A percentile compares a stretch with the other conserved stretches of the same genome.
phyloP scores from a whole-genome alignment of 306 rosid species.

The Inga oerstediana region DNA sequence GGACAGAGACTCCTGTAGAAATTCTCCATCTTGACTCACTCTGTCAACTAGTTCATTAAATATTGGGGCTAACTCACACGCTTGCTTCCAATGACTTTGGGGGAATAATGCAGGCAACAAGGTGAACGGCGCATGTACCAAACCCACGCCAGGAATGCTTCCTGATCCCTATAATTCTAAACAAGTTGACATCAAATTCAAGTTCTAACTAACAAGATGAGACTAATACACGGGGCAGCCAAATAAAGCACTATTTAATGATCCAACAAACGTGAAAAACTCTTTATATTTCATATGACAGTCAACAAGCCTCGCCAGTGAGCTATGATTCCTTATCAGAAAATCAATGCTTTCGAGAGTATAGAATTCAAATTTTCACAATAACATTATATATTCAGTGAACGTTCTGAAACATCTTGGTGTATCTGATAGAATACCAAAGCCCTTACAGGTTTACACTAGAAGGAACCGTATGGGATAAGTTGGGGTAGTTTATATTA shows the following conservation, averaged over 20 bases:
- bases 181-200: neutral
- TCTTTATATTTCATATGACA: neutral
- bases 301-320: neutral
- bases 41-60: constrained; percentile 85
- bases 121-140: constrained; percentile 83
- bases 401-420: neutral
- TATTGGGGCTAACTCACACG: constrained; percentile 79
- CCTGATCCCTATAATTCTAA: constrained; percentile 62
- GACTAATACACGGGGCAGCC: neutral
- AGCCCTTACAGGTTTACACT: too few species aligned
- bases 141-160: constrained; percentile 78
- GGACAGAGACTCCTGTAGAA: constrained; percentile 78
- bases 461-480: too few species aligned
- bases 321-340: neutral
- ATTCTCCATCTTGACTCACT: constrained; percentile 85
- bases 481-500: too few species aligned
- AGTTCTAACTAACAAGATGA: neutral
- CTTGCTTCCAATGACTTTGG: constrained; percentile 67
- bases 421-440: neutral
- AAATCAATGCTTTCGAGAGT: neutral
- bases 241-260: neutral
- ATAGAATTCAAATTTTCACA: neutral
- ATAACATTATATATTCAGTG: neutral
- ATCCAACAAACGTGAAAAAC: neutral
- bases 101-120: constrained; percentile 74